Evolutionary conservation across 371 early-diverging fungal species (phyloP), one percentile per base, ranked within the genome.

Genomic region (Rhizopus microsporus): DNA sequence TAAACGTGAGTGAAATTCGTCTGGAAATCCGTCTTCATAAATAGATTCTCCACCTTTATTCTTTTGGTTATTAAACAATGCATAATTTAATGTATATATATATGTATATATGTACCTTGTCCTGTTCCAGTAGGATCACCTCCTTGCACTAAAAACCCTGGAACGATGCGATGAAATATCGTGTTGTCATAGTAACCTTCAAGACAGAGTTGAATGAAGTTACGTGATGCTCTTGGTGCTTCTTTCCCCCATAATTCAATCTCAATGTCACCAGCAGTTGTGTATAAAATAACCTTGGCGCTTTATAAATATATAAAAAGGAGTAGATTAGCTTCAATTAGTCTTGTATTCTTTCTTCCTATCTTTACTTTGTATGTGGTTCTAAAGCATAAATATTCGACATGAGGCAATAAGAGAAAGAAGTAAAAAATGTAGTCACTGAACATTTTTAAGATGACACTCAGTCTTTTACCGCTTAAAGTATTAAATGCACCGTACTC

Each of bases 121-220:
- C 93, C 91, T 4, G 91, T 91, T 0, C 91, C 92, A 1, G 92
- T 92, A 3, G 99, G 95, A 75, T 99, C 99, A 50, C 99, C 99
- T 17, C 96, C 96, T 69, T 99, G 99, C 4, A 98, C 85, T 67
- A 96, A 91, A 59, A 96, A 96, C 38, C 79, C 82, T 5, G 89
- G 84, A 5, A 97, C 87, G 13, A 95, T 78, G 17, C 97, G 85
- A 69, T 96, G 97, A 67, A 97, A 95, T 7, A 90, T 84, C 4
- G 90, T 90, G 23, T 81, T 76, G 63, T 95, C 88, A 62, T 96
- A 96, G 49, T 88, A 88, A 7, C 88, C 85, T 65, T 92, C 91
- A 57, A 89, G 66, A 58, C 93, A 90, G 4, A 96, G 82, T 69
- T 96, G 97, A 7, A 97, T 78, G 75, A 97, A 96, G 68, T 97